phyloP scores from a whole-genome alignment of 2,329 filamentous ascomycete species.

The Tolypocladium nubicola region DNA sequence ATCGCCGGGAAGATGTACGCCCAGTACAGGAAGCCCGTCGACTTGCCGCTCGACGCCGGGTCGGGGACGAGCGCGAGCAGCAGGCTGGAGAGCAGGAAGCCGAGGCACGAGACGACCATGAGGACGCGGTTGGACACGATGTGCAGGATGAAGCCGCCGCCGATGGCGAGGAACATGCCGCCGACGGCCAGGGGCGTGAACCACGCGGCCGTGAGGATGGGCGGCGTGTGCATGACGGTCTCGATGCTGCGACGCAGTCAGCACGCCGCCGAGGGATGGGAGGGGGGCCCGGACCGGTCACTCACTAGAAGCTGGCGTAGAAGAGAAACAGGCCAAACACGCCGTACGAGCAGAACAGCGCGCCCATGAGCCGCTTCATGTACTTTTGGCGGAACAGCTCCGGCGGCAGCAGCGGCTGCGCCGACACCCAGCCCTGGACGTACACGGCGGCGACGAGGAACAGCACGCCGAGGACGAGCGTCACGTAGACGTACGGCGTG shows the following conservation, averaged over 20 bases:
- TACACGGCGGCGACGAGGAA: conserved; percentile 53
- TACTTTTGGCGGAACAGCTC: conserved; percentile 60
- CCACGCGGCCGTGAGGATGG: conserved; percentile 57
- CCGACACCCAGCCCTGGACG: conserved; percentile 60
- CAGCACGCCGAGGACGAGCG: conserved; percentile 51
- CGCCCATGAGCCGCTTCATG: conserved; percentile 52
- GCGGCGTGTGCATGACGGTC: conserved; percentile 45
- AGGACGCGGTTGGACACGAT: conserved; percentile 51
- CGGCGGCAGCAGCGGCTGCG: conserved; percentile 56
- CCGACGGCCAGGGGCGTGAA: conserved; percentile 57
- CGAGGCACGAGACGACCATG: conserved; percentile 49
- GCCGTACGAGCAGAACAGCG: conserved; percentile 58
- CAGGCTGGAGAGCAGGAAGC: conserved; percentile 46
- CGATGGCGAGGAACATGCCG: conserved; percentile 52
- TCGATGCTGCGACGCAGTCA: conserved; percentile 36
- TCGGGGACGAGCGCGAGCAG: conserved; percentile 55
- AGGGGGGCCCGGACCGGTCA: too few relatives aligned
- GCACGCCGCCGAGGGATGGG: neutral
- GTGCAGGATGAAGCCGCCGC: conserved; percentile 58
- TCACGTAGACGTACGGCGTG: conserved; percentile 61
- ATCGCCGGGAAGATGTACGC: conserved; percentile 62
- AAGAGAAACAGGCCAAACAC: conserved; percentile 58
- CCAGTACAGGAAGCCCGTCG: conserved; percentile 45
- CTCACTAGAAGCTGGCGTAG: conserved; percentile 59
- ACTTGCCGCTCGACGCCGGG: conserved; percentile 29